Base-by-base conservation (phyloP, 257 asterid species). In the Solanum rostratum region DNA sequence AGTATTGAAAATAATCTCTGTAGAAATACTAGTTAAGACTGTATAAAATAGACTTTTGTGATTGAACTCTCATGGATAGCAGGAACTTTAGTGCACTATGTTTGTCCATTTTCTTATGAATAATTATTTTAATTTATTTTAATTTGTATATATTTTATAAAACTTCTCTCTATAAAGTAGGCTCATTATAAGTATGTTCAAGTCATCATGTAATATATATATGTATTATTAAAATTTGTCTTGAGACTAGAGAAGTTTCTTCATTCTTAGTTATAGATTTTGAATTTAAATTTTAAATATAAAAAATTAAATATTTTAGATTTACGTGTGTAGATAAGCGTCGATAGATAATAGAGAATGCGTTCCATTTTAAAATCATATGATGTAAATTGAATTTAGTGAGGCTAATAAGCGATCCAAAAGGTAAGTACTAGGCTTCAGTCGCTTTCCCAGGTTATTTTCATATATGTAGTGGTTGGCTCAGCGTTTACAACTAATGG, bases 21-120 rank as follows among this genome's bases (percentile, higher is more conserved):
- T n/a, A n/a, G n/a, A n/a, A n/a, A n/a, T n/a, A n/a, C n/a, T n/a
- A n/a, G n/a, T n/a, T n/a, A n/a, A n/a, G n/a, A n/a, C n/a, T n/a
- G n/a, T n/a, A n/a, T n/a, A n/a, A n/a, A n/a, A n/a, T 33, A 33
- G 1, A 33, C 39, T 33, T 5, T 33, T 33, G 6, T 33, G 39
- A 33, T 33, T 33, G 6, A 0, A 5, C 37, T 33, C 6, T 1
- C 4, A 33, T 0, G 1, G 0, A 33, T 33, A 33, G 2, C 4
- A 1, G 0, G 0, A 33, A 33, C 2, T 33, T 33, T 3, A 33
- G 39, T 33, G 39, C 6, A 33, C 6, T 0, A 0, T 0, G 4
- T 0, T 33, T 33, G 39, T 4, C 39, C 4, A 3, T 59, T 57
- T 57, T 10, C 20, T 57, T n/a, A 20, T 57, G 29, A 6, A 57